These are phyloP conservation scores for Coemansia sp. DNA, from an alignment of 192 early-diverging fungal species.

Conservation along the genomic window DNA sequence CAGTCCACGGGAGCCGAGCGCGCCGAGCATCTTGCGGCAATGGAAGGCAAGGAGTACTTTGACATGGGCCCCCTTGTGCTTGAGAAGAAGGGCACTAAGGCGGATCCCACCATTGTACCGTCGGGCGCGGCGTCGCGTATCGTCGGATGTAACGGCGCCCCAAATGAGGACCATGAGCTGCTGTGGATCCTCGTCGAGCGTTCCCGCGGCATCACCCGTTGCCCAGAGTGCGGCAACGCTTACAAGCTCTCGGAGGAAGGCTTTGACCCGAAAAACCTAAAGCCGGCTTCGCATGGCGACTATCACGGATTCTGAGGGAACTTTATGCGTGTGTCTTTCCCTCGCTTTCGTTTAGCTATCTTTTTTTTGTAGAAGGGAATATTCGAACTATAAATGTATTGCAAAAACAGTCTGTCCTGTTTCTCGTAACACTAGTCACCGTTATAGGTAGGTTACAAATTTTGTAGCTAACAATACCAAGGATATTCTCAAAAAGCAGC, in stretches of 20 bases:
- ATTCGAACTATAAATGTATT: too few species aligned
- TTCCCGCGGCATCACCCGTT: constrained; percentile 79
- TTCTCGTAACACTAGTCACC: too few species aligned
- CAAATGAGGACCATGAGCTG: constrained; percentile 89
- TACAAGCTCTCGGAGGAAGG: constrained; percentile 63
- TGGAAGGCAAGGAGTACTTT: constrained; percentile 87
- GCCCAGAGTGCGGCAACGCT: constrained; percentile 90
- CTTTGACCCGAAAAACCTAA: constrained; percentile 37
- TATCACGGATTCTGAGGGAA: constrained; percentile 10
- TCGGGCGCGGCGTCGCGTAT: constrained; percentile 79
- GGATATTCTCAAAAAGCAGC: too few species aligned
- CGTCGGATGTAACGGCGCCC: constrained; percentile 93
- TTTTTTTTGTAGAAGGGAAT: not conserved
- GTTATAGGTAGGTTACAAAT: too few species aligned
- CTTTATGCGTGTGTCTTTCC: too few species aligned
- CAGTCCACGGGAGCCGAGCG: constrained; percentile 90
- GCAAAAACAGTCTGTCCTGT: too few species aligned
- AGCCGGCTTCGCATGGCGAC: constrained; percentile 12
- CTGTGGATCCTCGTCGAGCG: constrained; percentile 88
- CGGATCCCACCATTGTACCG: constrained; percentile 83
- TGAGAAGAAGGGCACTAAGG: constrained; percentile 72
- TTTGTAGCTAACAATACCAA: too few species aligned
- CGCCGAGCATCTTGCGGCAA: constrained; percentile 77
- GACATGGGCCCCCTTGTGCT: constrained; percentile 81
- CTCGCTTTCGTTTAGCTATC: not conserved